Evolutionary conservation across 345 rosid genomes (phyloP).

Genomic region (Limnanthes douglasii): DNA sequence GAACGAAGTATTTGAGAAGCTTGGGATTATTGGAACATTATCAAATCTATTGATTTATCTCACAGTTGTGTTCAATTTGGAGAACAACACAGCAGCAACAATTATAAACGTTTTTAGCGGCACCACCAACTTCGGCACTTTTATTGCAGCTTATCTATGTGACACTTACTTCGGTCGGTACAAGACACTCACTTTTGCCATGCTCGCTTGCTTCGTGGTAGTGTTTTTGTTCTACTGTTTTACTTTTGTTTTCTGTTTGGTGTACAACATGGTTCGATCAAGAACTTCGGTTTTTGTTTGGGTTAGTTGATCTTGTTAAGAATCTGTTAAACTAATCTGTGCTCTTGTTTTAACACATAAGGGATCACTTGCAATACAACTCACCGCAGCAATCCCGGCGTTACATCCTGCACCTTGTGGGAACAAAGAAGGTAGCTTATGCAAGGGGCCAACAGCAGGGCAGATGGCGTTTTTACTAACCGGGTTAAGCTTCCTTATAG

Average conservation of each 20-base stretch:
- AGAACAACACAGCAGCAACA: constrained; percentile 56
- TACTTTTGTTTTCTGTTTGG: not conserved
- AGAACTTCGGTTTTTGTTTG: not conserved
- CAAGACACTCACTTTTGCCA: constrained; percentile 54
- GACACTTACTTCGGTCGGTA: constrained; percentile 87
- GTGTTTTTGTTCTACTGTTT: not conserved
- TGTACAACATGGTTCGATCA: too few relatives aligned
- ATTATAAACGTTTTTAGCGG: constrained; percentile 58
- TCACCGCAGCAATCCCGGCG: constrained; percentile 42
- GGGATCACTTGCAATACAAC: constrained; percentile 45
- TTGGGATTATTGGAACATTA: constrained; percentile 69
- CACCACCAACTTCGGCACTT: constrained; percentile 53
- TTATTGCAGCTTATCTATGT: constrained; percentile 58
- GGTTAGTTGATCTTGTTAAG: too few relatives aligned
- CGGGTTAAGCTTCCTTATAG: constrained; percentile 35
- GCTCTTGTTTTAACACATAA: constrained; percentile 2
- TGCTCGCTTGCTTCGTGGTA: constrained; percentile 55
- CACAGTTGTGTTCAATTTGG: constrained; percentile 57
- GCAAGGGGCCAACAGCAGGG: constrained; percentile 39
- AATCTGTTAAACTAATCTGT: not conserved
- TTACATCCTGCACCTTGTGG: constrained; percentile 40
- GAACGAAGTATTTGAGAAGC: constrained; percentile 85
- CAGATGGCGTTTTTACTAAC: constrained; percentile 36
- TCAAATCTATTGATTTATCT: constrained; percentile 68
- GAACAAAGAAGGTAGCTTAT: constrained; percentile 7